These are phyloP conservation scores for Kodamaea derodonti DNA, from an alignment of 1,139 yeast species.

Conservation along the genomic window DNA sequence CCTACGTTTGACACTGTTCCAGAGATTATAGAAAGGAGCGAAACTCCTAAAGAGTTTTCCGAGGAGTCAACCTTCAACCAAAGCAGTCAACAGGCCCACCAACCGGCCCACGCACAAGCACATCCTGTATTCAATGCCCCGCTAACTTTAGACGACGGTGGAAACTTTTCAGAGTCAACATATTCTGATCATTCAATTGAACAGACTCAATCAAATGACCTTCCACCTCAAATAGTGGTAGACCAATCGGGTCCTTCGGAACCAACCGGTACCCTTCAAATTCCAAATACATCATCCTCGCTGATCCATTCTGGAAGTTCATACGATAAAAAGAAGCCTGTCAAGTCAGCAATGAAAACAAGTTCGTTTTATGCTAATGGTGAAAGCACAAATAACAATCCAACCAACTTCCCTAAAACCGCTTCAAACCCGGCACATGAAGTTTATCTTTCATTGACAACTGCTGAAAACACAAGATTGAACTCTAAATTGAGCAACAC, in stretches of 20 bases:
- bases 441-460: constrained; percentile 64
- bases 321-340: constrained; percentile 36
- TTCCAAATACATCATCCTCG: constrained; percentile 3
- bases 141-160: not conserved
- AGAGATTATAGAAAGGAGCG: constrained; percentile 19
- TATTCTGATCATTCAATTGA: not conserved
- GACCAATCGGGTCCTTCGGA: not conserved
- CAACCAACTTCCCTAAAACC: constrained; percentile 6
- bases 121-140: not conserved
- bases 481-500: constrained; percentile 56
- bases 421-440: constrained; percentile 45
- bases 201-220: not conserved
- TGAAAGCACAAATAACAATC: constrained; percentile 1
- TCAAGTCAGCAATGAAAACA: constrained; percentile 66
- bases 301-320: constrained; percentile 21
- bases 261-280: constrained; percentile 1
- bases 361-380: constrained; percentile 27
- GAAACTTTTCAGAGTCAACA: not conserved
- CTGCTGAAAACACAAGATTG: constrained; percentile 73
- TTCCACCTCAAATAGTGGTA: not conserved
- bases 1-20: constrained; percentile 34
- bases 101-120: not conserved
- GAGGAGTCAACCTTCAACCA: not conserved
- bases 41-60: not conserved
- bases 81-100: not conserved